Conservation (phyloP, 306 rosid species). For the Vicia sativa region DNA sequence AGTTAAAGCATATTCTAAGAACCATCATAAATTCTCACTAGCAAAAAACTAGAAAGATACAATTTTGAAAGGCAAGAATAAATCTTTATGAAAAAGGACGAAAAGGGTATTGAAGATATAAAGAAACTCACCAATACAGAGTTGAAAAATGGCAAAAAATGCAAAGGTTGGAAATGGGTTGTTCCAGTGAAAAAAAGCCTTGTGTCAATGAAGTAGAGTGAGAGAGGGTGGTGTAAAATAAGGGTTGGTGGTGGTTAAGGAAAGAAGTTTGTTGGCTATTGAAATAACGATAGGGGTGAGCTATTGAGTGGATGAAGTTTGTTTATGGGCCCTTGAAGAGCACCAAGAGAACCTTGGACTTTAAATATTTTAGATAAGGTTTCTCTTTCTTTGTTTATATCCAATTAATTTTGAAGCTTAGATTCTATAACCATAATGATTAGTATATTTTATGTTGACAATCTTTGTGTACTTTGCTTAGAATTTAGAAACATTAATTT, state of each 20-base stretch:
- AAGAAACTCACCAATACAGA: constrained; percentile 48
- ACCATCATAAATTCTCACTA: constrained; percentile 30
- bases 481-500: too few relatives aligned
- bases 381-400: not conserved
- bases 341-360: constrained; percentile 56
- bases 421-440: too few relatives aligned
- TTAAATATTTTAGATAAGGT: constrained; percentile 45
- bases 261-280: constrained; percentile 56
- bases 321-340: constrained; percentile 54
- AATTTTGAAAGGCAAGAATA: not conserved
- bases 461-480: not conserved
- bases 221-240: constrained; percentile 37
- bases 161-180: constrained; percentile 35
- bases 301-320: constrained; percentile 73
- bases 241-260: constrained; percentile 48
- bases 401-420: not conserved
- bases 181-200: constrained; percentile 28
- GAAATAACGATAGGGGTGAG: constrained; percentile 77
- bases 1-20: too few relatives aligned
- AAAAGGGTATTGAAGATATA: constrained; percentile 4
- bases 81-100: not conserved
- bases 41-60: not conserved
- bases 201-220: constrained; percentile 37
- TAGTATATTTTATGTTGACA: not conserved
- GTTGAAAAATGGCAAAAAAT: constrained; percentile 43